Conservation (phyloP, 805 yeast genomes). For the Saccharomyces jurei region DNA sequence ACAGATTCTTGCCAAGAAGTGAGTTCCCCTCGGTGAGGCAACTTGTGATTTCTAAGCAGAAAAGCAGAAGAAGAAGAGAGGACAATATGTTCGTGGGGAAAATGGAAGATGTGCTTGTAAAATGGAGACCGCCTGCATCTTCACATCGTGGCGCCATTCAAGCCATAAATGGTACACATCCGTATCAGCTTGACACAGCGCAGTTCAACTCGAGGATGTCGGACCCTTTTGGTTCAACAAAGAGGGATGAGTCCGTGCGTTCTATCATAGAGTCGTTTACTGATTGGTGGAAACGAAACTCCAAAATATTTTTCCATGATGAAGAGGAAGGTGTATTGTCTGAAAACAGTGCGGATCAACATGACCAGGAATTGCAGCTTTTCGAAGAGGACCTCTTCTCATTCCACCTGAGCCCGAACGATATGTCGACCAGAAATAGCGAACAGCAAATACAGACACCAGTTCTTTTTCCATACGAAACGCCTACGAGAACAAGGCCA, state of each 20-base stretch:
- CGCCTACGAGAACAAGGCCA: background rate
- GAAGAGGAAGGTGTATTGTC: background rate
- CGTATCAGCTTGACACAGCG: conserved; percentile 19
- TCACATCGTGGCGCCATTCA: conserved; percentile 19
- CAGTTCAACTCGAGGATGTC: background rate
- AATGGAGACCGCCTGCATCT: conserved; percentile 23
- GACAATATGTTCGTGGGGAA: conserved; percentile 14
- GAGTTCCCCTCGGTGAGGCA: conserved; percentile 18
- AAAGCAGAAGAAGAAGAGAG: conserved; percentile 10
- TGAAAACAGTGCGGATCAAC: background rate
- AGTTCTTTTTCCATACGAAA: background rate
- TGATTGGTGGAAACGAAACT: background rate
- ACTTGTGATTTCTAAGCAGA: conserved; percentile 22
- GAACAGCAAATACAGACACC: background rate
- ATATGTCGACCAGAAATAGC: background rate
- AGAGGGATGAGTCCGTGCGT: background rate
- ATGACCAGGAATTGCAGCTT: background rate
- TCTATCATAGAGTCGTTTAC: background rate
- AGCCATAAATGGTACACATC: conserved; percentile 24
- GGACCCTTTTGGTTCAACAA: background rate
- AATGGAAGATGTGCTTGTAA: conserved; percentile 24
- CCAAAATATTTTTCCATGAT: background rate
- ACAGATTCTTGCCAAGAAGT: conserved; percentile 10
- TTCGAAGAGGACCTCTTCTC: background rate
- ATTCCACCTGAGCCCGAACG: background rate